Percentiles rank a stretch among this genome's conserved stretches.
Conservation (phyloP, 345 rosid genomes). For the Pseudoturritis turrita region DNA sequence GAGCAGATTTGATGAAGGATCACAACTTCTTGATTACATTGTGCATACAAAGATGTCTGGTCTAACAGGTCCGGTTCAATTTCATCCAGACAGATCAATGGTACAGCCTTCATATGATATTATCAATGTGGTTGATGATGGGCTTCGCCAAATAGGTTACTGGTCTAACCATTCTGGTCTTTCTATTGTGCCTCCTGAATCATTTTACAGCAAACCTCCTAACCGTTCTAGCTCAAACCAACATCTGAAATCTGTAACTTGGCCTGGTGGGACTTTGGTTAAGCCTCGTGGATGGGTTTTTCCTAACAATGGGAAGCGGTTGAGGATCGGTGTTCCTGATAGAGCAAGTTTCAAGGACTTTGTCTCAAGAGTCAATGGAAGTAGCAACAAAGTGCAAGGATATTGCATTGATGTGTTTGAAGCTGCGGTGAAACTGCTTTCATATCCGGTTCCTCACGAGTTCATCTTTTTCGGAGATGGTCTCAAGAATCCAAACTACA, state of each 20-base stretch:
- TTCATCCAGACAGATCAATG: constrained; percentile 55
- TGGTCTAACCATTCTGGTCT: constrained; percentile 93
- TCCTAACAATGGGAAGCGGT: constrained; percentile 63
- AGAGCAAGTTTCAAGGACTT: constrained; percentile 60
- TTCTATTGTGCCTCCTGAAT: constrained; percentile 70
- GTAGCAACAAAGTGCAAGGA: constrained; percentile 48
- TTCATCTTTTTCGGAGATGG: constrained; percentile 84
- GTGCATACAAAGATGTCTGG: constrained; percentile 69
- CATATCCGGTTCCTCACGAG: constrained; percentile 73
- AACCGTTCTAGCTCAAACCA: constrained; percentile 83
- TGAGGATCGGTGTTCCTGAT: constrained; percentile 75
- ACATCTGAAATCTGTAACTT: constrained; percentile 49
- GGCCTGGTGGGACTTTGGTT: constrained; percentile 70
- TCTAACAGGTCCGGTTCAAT: constrained; percentile 64
- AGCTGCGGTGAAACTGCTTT: constrained; percentile 63
- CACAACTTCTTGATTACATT: constrained; percentile 50
- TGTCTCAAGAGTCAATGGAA: constrained; percentile 50
- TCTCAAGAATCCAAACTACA: constrained; percentile 61
- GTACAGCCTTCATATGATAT: constrained; percentile 69
- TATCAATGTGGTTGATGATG: constrained; percentile 44
- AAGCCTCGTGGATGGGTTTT: constrained; percentile 94
- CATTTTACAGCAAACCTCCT: constrained; percentile 51
- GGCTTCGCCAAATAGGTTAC: constrained; percentile 56
- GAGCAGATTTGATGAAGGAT: constrained; percentile 68
- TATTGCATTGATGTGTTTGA: constrained; percentile 81